These are phyloP conservation scores for Nelumbo lutea DNA, from an alignment of 164 flowering plant genomes.

Conservation along the genomic window DNA sequence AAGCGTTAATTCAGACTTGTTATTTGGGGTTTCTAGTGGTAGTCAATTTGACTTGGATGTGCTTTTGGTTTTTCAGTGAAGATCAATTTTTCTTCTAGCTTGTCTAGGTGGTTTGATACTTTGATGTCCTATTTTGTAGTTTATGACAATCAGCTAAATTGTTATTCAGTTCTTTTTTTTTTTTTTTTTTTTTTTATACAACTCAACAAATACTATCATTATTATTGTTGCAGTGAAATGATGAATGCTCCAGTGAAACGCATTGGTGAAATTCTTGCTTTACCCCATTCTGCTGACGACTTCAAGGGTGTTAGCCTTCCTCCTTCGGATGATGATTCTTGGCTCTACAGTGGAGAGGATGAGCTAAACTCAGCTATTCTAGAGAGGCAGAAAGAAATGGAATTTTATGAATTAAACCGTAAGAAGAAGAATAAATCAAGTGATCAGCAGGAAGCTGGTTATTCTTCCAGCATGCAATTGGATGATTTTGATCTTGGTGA, in stretches of 20 bases:
- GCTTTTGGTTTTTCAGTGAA: no score
- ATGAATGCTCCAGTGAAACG: conserved; percentile 80
- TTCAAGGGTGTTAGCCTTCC: conserved; percentile 60
- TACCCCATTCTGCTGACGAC: conserved; percentile 55
- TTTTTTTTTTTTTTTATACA: no score
- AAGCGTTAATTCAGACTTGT: no score
- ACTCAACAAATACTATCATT: no score
- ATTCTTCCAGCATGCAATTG: conserved; percentile 25
- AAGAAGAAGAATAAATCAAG: conserved; percentile 49
- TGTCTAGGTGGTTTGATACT: background rate
- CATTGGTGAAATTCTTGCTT: conserved; percentile 81
- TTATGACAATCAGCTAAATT: no score
- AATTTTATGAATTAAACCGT: conserved; percentile 45
- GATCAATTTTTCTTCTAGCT: no score
- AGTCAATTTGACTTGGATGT: no score
- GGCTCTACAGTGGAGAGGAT: conserved; percentile 90
- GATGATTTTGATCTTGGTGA: conserved; percentile 57
- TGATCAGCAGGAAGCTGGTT: conserved; percentile 32
- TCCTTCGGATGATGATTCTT: conserved; percentile 86
- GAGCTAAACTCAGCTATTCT: conserved; percentile 73
- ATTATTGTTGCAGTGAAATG: conserved; percentile 55
- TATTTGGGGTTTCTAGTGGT: no score
- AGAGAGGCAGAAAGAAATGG: conserved; percentile 88
- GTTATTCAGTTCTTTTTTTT: no score
- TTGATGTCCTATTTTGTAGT: background rate